Evolutionary conservation across 176 grass and related monocot species (phyloP).

Genomic region (Alloteropsis semialata): DNA sequence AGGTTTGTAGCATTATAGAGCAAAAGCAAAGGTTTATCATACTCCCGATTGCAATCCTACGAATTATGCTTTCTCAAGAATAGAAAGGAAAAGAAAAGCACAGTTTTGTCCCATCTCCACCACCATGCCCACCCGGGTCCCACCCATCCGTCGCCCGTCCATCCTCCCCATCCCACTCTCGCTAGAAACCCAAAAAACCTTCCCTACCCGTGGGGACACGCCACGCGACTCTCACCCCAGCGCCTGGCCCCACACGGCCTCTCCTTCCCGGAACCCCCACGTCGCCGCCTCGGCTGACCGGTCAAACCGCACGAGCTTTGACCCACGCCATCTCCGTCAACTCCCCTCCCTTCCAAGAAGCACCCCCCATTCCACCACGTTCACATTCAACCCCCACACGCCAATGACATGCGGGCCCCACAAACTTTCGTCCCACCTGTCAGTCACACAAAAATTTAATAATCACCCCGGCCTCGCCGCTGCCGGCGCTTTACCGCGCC

Average conservation of each 20-base stretch:
- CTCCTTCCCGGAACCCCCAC: slow-evolving; percentile 32
- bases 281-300: slow-evolving; percentile 37
- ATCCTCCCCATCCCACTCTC: neutral
- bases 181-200: neutral
- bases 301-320: slow-evolving; percentile 66
- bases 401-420: neutral
- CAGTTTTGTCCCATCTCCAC: neutral
- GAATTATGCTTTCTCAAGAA: neutral
- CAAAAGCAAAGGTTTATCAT: no score
- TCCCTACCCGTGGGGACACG: slow-evolving; percentile 3
- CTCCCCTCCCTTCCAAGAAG: slow-evolving; percentile 15
- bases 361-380: neutral
- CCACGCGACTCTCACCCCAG: neutral
- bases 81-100: neutral
- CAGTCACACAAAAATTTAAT: neutral
- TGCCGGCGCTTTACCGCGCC: neutral
- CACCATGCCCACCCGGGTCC: neutral
- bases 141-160: neutral
- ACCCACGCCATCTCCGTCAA: neutral
- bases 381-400: neutral
- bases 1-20: no score
- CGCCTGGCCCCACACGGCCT: neutral
- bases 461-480: neutral
- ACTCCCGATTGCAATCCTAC: neutral
- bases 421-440: accelerated